phyloP scores from a whole-genome alignment of 257 asterid species.

The Capsicum baccatum region DNA sequence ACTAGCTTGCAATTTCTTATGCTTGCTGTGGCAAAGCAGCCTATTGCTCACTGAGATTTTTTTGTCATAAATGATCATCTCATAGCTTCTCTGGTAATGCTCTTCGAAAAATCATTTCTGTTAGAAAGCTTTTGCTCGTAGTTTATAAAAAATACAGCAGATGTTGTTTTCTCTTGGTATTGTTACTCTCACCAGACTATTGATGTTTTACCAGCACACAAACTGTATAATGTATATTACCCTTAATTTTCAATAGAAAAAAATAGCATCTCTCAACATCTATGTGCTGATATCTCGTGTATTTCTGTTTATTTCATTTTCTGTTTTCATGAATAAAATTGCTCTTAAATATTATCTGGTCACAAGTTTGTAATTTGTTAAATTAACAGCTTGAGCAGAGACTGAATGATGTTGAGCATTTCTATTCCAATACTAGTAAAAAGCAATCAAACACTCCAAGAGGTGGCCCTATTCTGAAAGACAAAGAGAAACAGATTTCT shows the following conservation, averaged over 20 bases:
- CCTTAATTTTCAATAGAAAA: neutral
- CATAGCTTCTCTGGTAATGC: neutral
- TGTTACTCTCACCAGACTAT: neutral
- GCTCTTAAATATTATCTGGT: constrained; percentile 19
- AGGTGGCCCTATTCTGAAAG: constrained; percentile 59
- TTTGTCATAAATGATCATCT: neutral
- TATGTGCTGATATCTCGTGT: constrained; percentile 14
- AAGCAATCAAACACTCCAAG: constrained; percentile 56
- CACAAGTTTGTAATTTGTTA: constrained; percentile 25
- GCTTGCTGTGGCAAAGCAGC: neutral
- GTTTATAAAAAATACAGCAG: neutral
- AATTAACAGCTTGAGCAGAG: constrained; percentile 66
- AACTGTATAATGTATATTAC: neutral
- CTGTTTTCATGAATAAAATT: neutral
- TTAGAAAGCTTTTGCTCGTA: neutral
- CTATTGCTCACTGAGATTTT: neutral
- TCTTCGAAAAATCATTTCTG: neutral
- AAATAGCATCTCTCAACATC: neutral
- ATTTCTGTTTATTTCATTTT: neutral
- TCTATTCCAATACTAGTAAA: constrained; percentile 58
- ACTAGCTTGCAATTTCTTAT: neutral
- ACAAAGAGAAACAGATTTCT: constrained; percentile 56
- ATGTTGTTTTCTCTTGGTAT: constrained; percentile 12
- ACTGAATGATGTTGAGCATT: constrained; percentile 73
- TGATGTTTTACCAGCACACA: neutral